A percentile compares a stretch with the other conserved stretches of the same genome.
These are phyloP conservation scores for Pseudogymnoascus sp. DNA, from an alignment of 2,329 filamentous ascomycete species.

Conservation along the genomic window DNA sequence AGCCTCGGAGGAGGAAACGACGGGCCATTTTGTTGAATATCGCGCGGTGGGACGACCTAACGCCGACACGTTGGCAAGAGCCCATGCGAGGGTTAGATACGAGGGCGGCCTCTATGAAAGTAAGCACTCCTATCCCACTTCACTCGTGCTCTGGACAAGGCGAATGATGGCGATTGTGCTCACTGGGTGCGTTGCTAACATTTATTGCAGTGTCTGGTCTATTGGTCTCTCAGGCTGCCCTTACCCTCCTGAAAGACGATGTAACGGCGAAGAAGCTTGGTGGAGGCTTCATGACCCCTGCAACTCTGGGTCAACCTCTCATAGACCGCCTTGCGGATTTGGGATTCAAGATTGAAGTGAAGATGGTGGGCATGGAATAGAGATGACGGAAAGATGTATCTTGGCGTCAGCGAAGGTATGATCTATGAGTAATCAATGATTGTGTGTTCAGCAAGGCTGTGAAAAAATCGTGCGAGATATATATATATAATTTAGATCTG, in stretches of 20 bases:
- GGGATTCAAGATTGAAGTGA: constrained; percentile 57
- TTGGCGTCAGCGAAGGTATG: neutral
- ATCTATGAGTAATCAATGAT: neutral
- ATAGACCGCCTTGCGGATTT: constrained; percentile 54
- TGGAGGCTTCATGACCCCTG: constrained; percentile 66
- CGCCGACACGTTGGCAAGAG: constrained; percentile 34
- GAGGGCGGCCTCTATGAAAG: constrained; percentile 58
- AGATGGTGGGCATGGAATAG: constrained; percentile 29
- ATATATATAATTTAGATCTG: neutral
- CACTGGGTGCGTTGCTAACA: constrained; percentile 11
- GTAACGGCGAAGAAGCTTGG: constrained; percentile 42
- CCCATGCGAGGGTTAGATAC: constrained; percentile 48
- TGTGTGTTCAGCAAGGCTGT: neutral
- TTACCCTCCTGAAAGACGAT: constrained; percentile 55
- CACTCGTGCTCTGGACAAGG: neutral
- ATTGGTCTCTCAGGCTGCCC: constrained; percentile 56
- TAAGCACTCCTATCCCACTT: constrained; percentile 33
- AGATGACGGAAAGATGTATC: neutral
- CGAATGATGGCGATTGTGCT: neutral
- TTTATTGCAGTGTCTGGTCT: constrained; percentile 52
- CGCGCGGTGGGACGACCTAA: constrained; percentile 59
- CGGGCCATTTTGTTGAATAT: constrained; percentile 56
- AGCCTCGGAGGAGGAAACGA: constrained; percentile 43
- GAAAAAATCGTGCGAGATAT: neutral
- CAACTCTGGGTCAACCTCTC: constrained; percentile 60